Evolutionary conservation across 306 rosid species (phyloP).

Genomic region (Fagus sylvatica): DNA sequence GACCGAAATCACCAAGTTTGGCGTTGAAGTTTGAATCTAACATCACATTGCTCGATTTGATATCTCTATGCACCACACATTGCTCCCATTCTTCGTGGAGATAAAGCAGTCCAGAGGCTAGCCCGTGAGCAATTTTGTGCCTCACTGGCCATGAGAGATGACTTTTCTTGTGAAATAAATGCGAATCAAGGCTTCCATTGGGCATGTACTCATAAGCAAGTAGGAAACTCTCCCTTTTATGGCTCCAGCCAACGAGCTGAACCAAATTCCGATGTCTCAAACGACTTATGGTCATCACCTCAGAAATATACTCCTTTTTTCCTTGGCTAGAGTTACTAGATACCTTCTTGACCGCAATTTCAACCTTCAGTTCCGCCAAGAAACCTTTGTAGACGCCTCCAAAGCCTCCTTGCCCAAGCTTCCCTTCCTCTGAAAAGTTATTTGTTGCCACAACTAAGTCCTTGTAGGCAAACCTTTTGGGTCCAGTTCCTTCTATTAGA

Average conservation of each 20-base stretch:
- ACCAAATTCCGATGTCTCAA: conserved; percentile 46
- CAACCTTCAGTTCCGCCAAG: conserved; percentile 15
- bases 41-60: conserved; percentile 43
- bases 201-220: conserved; percentile 41
- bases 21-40: conserved; percentile 41
- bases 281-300: conserved; percentile 39
- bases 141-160: conserved; percentile 31
- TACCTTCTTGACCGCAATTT: conserved; percentile 44
- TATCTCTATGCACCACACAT: conserved; percentile 45
- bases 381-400: conserved; percentile 47
- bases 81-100: conserved; percentile 39
- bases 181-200: conserved; percentile 37
- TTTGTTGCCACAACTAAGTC: conserved; percentile 35
- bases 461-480: conserved; percentile 32
- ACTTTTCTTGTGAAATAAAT: conserved; percentile 16
- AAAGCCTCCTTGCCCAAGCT: conserved; percentile 53
- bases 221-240: conserved; percentile 27
- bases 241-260: conserved; percentile 48
- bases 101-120: conserved; percentile 39
- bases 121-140: conserved; percentile 22
- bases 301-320: conserved; percentile 34
- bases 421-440: conserved; percentile 30
- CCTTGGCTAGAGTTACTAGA: conserved; percentile 40
- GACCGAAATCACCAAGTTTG: conserved; percentile 44
- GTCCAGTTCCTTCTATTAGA: conserved; percentile 32